Evolutionary conservation across 2,329 filamentous ascomycete species (phyloP).

Genomic region (Chrysosphaeria jannelii): DNA sequence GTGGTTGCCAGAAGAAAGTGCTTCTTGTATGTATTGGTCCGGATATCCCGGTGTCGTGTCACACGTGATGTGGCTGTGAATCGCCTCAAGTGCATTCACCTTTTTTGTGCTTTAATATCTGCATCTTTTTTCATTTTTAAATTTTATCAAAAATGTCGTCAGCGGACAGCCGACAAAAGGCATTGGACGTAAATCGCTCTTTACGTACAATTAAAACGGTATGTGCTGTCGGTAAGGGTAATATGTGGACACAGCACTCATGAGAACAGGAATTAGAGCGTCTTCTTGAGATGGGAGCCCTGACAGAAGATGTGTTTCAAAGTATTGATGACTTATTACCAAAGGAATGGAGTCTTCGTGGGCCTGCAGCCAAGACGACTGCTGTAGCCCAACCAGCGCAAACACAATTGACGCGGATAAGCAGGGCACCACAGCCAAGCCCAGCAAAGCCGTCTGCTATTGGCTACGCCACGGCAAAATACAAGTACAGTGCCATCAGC

Average conservation of each 20-base stretch:
- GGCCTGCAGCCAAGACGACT: constrained; percentile 11
- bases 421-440: no score
- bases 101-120: no score
- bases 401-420: no score
- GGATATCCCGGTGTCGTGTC: no score
- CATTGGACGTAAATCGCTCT: constrained; percentile 51
- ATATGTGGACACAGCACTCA: background rate
- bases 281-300: constrained; percentile 54
- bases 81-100: no score
- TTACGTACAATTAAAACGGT: constrained; percentile 69
- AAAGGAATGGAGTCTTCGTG: constrained; percentile 28
- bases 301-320: constrained; percentile 46
- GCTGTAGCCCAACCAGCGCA: constrained; percentile 13
- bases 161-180: constrained; percentile 24
- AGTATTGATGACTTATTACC: constrained; percentile 48
- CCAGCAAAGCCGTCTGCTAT: no score
- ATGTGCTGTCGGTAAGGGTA: constrained; percentile 4
- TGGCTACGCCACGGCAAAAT: constrained; percentile 50
- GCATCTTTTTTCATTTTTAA: no score
- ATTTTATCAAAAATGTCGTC: no score
- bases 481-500: constrained; percentile 53
- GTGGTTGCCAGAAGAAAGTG: no score
- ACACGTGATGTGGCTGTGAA: no score
- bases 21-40: no score
- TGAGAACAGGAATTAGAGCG: constrained; percentile 7